Conservation (phyloP, 345 rosid species). For the Camelina laxa region DNA sequence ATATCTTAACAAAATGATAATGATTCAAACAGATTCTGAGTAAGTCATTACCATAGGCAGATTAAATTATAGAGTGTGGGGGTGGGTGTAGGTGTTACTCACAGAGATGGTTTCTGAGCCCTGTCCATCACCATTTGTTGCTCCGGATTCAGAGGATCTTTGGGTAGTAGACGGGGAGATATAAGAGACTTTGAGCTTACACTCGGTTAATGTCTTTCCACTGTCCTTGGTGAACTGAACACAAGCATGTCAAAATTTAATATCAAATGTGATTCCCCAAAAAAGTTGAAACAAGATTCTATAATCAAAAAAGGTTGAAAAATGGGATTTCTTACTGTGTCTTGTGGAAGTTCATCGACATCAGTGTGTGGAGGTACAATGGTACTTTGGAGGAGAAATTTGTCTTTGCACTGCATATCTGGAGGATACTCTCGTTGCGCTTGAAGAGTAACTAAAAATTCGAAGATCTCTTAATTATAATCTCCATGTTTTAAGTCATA, state of each 20-base stretch:
- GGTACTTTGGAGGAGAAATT: conserved; percentile 92
- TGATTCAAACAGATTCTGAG: conserved; percentile 1
- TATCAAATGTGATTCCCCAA: not conserved
- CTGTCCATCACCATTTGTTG: conserved; percentile 49
- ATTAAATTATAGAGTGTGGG: conserved; percentile 1
- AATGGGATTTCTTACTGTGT: conserved; percentile 58
- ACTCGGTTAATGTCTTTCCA: conserved; percentile 72
- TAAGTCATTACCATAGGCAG: conserved; percentile 17
- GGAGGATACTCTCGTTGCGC: conserved; percentile 80
- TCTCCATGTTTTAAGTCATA: not conserved
- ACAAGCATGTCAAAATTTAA: conserved; percentile 2
- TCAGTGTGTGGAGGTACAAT: conserved; percentile 73
- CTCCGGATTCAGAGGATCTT: conserved; percentile 59
- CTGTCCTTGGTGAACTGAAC: conserved; percentile 77
- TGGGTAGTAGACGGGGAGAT: conserved; percentile 57
- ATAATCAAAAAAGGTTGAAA: not conserved
- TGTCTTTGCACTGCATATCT: conserved; percentile 96
- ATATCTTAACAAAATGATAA: conserved; percentile 5
- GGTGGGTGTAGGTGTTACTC: conserved; percentile 46
- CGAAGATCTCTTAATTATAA: not conserved
- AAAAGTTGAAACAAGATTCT: not conserved
- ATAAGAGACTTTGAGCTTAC: conserved; percentile 84
- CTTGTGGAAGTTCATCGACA: conserved; percentile 83
- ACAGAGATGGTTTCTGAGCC: conserved; percentile 67
- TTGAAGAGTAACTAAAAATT: conserved; percentile 81